Percentiles rank a stretch among this genome's conserved stretches.
These are phyloP conservation scores for Didymella keratinophila DNA, from an alignment of 2,329 filamentous ascomycete genomes.

Conservation along the genomic window DNA sequence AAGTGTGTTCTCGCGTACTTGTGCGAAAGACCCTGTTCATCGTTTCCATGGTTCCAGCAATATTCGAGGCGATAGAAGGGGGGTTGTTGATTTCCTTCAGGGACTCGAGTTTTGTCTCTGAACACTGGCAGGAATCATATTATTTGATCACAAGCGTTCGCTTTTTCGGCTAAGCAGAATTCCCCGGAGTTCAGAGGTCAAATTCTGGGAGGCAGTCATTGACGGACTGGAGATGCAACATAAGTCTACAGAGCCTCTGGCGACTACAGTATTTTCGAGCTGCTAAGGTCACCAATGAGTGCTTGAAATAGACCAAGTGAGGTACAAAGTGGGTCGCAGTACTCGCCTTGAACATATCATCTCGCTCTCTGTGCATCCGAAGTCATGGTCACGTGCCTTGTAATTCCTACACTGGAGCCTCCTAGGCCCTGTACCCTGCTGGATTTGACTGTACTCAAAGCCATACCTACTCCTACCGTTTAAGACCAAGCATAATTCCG, in stretches of 20 bases:
- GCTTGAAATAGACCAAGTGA: too few relatives aligned
- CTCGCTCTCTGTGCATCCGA: too few relatives aligned
- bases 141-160: neutral
- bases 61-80: neutral
- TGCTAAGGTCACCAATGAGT: too few relatives aligned
- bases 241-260: neutral
- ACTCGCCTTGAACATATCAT: too few relatives aligned
- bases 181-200: neutral
- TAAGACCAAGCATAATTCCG: too few relatives aligned
- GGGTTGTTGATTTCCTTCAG: neutral
- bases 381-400: too few relatives aligned
- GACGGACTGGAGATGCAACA: neutral
- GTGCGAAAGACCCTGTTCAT: too few relatives aligned
- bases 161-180: neutral
- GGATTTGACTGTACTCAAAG: too few relatives aligned
- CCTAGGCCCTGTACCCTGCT: too few relatives aligned
- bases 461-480: too few relatives aligned
- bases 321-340: too few relatives aligned
- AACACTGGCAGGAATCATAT: neutral
- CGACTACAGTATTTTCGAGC: neutral
- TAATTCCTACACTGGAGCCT: too few relatives aligned
- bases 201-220: neutral
- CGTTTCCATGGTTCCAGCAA: neutral
- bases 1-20: neutral
- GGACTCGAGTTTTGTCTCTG: neutral